phyloP scores from a whole-genome alignment of 2,329 filamentous ascomycete genomes.

The Arthrobotrys sinensis region DNA sequence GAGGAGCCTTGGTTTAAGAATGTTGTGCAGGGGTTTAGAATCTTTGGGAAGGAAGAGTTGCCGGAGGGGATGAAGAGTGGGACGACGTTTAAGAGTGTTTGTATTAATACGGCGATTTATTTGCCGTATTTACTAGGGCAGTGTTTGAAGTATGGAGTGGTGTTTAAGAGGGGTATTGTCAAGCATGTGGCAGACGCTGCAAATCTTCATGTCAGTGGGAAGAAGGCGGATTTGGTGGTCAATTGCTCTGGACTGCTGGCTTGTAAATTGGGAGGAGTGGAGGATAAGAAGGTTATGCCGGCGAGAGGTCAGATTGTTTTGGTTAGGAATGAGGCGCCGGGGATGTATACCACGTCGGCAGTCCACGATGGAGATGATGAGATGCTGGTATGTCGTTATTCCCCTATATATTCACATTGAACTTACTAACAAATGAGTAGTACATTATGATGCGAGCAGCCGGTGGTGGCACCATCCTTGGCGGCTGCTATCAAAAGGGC shows the following conservation, averaged over 20 bases:
- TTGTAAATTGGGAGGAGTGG: slow-evolving; percentile 83
- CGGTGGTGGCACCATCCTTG: slow-evolving; percentile 86
- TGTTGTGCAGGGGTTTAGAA: slow-evolving; percentile 75
- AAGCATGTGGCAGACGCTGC: slow-evolving; percentile 82
- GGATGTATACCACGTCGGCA: slow-evolving; percentile 80
- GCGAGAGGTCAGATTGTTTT: slow-evolving; percentile 86
- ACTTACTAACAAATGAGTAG: slow-evolving; percentile 5
- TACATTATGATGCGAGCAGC: slow-evolving; percentile 88
- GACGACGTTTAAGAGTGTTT: slow-evolving; percentile 84
- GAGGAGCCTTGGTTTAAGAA: slow-evolving; percentile 81
- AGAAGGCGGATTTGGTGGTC: slow-evolving; percentile 78
- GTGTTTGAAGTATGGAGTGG: slow-evolving; percentile 80
- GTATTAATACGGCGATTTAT: slow-evolving; percentile 91
- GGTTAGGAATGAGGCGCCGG: slow-evolving; percentile 81
- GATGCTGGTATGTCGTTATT: slow-evolving; percentile 67
- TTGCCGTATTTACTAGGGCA: slow-evolving; percentile 87
- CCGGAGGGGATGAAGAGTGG: slow-evolving; percentile 79
- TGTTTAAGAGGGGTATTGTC: slow-evolving; percentile 76
- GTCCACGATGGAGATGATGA: slow-evolving; percentile 82
- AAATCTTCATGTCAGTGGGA: slow-evolving; percentile 73
- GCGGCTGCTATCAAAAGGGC: slow-evolving; percentile 85
- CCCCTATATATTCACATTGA: neutral
- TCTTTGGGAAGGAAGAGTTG: slow-evolving; percentile 40
- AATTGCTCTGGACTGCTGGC: slow-evolving; percentile 89
- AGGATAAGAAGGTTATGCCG: slow-evolving; percentile 80